Conservation (phyloP, 1,284 basidiomycete species). For the Ceratobasidium sp. region DNA sequence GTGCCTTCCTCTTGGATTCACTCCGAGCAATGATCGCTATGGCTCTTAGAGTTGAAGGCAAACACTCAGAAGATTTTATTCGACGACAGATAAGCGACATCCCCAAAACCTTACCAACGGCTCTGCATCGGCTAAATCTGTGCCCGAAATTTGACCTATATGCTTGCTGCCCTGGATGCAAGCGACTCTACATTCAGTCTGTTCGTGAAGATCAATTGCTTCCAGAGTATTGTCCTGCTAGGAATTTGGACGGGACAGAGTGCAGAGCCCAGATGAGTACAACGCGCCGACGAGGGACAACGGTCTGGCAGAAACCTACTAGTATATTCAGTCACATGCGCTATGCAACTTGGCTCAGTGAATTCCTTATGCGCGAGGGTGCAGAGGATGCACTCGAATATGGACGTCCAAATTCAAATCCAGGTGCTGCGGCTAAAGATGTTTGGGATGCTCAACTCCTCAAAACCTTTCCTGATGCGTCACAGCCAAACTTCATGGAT, state of each 20-base stretch:
- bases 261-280: not conserved
- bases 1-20: not conserved
- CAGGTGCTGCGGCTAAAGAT: not conserved
- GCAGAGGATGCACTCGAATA: conserved; percentile 5
- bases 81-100: not conserved
- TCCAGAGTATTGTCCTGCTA: not conserved
- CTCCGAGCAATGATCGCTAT: not conserved
- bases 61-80: not conserved
- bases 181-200: not conserved
- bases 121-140: not conserved
- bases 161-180: not conserved
- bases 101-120: not conserved
- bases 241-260: not conserved
- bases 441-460: conserved; percentile 50
- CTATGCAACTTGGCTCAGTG: conserved; percentile 10
- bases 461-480: conserved; percentile 48
- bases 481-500: conserved; percentile 43
- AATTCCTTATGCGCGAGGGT: not conserved
- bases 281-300: not conserved
- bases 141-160: not conserved
- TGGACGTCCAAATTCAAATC: not conserved
- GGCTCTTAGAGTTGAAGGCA: not conserved
- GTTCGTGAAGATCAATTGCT: not conserved
- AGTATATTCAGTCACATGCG: not conserved
- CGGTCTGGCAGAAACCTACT: not conserved